Evolutionary conservation across 2,329 filamentous ascomycete genomes (phyloP), one percentile per base, ranked within the genome.

Genomic region (Pyrenochaeta sp.): DNA sequence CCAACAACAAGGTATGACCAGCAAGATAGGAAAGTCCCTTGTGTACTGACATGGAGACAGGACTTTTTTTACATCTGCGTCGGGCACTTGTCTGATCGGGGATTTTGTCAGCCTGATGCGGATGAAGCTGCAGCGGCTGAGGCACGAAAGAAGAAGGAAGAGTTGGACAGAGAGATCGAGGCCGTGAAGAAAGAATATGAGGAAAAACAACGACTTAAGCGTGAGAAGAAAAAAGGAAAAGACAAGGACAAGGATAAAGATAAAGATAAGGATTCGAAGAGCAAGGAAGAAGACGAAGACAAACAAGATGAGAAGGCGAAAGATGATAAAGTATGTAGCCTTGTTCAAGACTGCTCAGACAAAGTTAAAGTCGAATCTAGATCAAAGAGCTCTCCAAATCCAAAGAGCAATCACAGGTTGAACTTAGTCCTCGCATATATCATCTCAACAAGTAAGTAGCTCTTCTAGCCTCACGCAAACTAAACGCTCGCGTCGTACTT

Each of bases 1-100:
- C 90, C 0, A 92, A 96, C 68, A 93, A 91, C 69, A 95, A 94
- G 86, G 93, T 95, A 78, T 64, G 43, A 31, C 46, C 48, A 15
- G 11, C 14, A 23, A 30, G 4, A 12, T n/a, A 33, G 29, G 9
- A 29, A 17, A 17, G 15, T 21, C 31, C n/a, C 2, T 21, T 5
- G 4, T 21, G 20, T 47, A 7, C 41, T 58, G 39, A 57, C 35
- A 44, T 35, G 23, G 51, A 50, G 27, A 15, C 59, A 88, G 86
- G 92, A 97, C 73, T 96, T 92, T 77, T 98, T 99, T 79, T 97
- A 96, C 73, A 85, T 96, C 39, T 99, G 95, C 67, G 83, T 87
- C 5, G 81, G 84, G 29, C 95, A 99, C 75, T 80, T 98, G 7
- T 91, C 90, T 68, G 95, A 98, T 69, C 82, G 81, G 29, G 86